Conservation (phyloP, 805 yeast species). For the Cyberlindnera veronae region DNA sequence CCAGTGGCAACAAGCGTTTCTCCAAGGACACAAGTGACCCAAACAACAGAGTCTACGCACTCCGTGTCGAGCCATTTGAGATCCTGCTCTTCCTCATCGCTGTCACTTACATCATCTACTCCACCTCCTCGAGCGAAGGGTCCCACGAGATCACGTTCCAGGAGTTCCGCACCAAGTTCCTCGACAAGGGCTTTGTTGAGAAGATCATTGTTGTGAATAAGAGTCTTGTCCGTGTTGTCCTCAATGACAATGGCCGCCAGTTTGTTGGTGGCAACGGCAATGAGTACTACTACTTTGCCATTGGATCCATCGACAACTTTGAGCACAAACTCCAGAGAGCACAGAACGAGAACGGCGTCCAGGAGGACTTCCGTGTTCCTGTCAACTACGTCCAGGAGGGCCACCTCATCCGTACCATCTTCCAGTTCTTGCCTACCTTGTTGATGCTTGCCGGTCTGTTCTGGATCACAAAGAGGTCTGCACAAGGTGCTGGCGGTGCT, state of each 20-base stretch:
- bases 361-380: constrained; percentile 68
- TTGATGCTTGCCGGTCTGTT: constrained; percentile 84
- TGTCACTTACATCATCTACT: constrained; percentile 30
- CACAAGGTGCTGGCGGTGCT: constrained; percentile 40
- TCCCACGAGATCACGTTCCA: constrained; percentile 78
- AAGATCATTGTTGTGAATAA: constrained; percentile 75
- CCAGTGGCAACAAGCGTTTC: constrained; percentile 18
- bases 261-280: constrained; percentile 38
- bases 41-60: constrained; percentile 28
- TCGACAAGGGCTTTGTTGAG: constrained; percentile 75
- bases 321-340: constrained; percentile 76
- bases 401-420: constrained; percentile 54
- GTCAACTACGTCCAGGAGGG: constrained; percentile 76
- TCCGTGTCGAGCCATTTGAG: constrained; percentile 34
- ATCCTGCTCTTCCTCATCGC: constrained; percentile 31
- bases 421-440: constrained; percentile 85
- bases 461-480: constrained; percentile 70
- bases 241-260: constrained; percentile 58
- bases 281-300: constrained; percentile 53
- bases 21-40: constrained; percentile 29
- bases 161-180: constrained; percentile 72
- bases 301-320: constrained; percentile 87
- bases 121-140: constrained; percentile 29
- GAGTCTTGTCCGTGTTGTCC: constrained; percentile 64
- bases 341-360: constrained; percentile 64